A percentile compares a stretch with the other conserved stretches of the same genome.
These are phyloP conservation scores for Paecilomyces sp. DNA, from an alignment of 2,329 filamentous ascomycete species.

Conservation along the genomic window DNA sequence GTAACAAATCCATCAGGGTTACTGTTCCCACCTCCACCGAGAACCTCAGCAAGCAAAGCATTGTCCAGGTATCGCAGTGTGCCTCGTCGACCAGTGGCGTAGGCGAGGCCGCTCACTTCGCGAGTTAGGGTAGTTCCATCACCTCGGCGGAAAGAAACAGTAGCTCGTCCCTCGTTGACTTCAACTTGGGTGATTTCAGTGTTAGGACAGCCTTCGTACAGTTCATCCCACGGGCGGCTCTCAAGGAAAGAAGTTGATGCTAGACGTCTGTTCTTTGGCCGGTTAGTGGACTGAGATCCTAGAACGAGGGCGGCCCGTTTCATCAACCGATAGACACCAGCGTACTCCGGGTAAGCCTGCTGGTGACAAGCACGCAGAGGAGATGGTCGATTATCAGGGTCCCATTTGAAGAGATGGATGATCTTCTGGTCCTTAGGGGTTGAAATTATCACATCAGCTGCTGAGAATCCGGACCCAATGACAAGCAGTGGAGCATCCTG, in stretches of 20 bases:
- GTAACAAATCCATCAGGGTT: slow-evolving; percentile 35
- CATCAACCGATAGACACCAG: slow-evolving; percentile 54
- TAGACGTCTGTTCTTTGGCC: slow-evolving; percentile 19
- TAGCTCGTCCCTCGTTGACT: slow-evolving; percentile 21
- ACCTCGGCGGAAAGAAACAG: slow-evolving; percentile 36
- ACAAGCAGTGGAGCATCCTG: slow-evolving; percentile 42
- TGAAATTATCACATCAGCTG: slow-evolving; percentile 55
- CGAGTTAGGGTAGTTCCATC: slow-evolving; percentile 40
- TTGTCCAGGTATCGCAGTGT: slow-evolving; percentile 45
- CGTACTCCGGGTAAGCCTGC: slow-evolving; percentile 57
- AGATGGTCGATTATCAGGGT: slow-evolving; percentile 48
- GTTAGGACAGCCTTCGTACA: slow-evolving; percentile 52
- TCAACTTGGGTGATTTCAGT: slow-evolving; percentile 39
- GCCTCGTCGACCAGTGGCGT: slow-evolving; percentile 52
- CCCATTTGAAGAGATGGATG: slow-evolving; percentile 56
- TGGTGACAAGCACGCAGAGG: slow-evolving; percentile 54
- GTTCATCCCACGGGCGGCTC: slow-evolving; percentile 41
- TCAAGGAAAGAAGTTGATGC: slow-evolving; percentile 41
- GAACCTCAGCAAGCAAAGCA: slow-evolving; percentile 41
- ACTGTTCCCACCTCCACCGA: slow-evolving; percentile 18
- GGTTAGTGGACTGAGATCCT: slow-evolving; percentile 12
- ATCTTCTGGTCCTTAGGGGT: slow-evolving; percentile 44
- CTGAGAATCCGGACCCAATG: slow-evolving; percentile 56
- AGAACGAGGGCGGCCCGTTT: slow-evolving; percentile 40
- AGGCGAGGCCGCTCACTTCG: slow-evolving; percentile 43